These are phyloP conservation scores for Schizophyllum amplum DNA, from an alignment of 1,284 basidiomycete genomes.

Conservation along the genomic window DNA sequence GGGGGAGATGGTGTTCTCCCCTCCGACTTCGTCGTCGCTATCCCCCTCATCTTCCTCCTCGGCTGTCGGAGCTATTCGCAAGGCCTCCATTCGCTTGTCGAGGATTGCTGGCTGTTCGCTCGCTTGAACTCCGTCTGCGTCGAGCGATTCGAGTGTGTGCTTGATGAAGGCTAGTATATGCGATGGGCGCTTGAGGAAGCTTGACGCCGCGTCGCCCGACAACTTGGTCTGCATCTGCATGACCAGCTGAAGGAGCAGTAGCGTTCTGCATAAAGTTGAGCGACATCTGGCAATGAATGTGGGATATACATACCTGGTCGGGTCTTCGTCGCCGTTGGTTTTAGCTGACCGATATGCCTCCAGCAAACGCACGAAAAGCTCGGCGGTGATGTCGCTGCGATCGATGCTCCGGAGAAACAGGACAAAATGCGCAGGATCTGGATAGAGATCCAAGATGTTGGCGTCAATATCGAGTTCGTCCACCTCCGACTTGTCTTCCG, in stretches of 20 bases:
- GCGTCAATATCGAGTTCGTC: slow-evolving; percentile 38
- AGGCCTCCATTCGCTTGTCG: slow-evolving; percentile 1
- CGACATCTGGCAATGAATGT: neutral
- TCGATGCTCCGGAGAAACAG: slow-evolving; percentile 55
- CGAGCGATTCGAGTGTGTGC: slow-evolving; percentile 42
- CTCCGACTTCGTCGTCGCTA: slow-evolving; percentile 54
- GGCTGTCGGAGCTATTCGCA: slow-evolving; percentile 32
- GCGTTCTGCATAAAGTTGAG: slow-evolving; percentile 19
- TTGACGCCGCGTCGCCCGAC: slow-evolving; percentile 32
- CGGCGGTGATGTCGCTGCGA: slow-evolving; percentile 60
- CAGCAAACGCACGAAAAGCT: slow-evolving; percentile 66
- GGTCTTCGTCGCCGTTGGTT: slow-evolving; percentile 35
- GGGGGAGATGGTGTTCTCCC: slow-evolving; percentile 27
- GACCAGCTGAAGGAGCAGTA: slow-evolving; percentile 71
- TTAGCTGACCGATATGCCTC: slow-evolving; percentile 57
- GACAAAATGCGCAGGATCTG: slow-evolving; percentile 65
- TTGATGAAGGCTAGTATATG: slow-evolving; percentile 77
- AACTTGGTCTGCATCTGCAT: slow-evolving; percentile 71
- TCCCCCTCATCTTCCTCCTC: slow-evolving; percentile 33
- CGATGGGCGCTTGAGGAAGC: slow-evolving; percentile 22
- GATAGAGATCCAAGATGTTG: slow-evolving; percentile 61
- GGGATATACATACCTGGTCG: slow-evolving; percentile 37
- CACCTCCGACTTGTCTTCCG: slow-evolving; percentile 26
- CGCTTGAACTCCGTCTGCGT: slow-evolving; percentile 10
- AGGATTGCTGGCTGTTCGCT: slow-evolving; percentile 6